phyloP scores from a whole-genome alignment of 495 filamentous ascomycete genomes.

The Annulohypoxylon bovei region DNA sequence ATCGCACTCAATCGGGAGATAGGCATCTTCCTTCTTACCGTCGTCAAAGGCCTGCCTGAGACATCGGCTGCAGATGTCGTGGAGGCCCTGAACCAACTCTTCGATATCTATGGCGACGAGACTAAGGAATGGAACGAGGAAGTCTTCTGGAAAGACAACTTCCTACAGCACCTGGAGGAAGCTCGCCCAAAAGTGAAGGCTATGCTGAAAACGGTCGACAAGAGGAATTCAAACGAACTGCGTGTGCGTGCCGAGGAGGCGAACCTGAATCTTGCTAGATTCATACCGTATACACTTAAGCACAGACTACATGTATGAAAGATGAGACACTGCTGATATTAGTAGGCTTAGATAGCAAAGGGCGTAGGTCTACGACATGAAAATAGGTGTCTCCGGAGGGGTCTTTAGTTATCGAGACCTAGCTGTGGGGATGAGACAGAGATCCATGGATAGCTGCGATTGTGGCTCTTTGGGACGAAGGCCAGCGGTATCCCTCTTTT shows the following conservation, averaged over 20 bases:
- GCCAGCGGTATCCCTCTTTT: not conserved
- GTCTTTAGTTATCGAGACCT: not conserved
- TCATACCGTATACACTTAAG: slow-evolving; percentile 69
- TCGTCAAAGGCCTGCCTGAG: slow-evolving; percentile 56
- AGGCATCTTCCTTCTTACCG: slow-evolving; percentile 66
- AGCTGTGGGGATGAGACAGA: not conserved
- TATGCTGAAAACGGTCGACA: slow-evolving; percentile 66
- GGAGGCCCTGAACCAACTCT: slow-evolving; percentile 68
- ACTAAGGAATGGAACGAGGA: slow-evolving; percentile 62
- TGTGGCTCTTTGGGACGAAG: not conserved
- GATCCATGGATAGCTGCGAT: not conserved
- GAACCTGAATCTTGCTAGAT: slow-evolving; percentile 63
- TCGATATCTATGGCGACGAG: slow-evolving; percentile 70
- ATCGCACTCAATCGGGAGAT: slow-evolving; percentile 63
- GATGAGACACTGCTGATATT: not conserved
- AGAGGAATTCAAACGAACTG: slow-evolving; percentile 61
- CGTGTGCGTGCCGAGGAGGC: slow-evolving; percentile 66
- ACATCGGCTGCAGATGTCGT: slow-evolving; percentile 61
- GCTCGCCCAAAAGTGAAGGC: slow-evolving; percentile 59
- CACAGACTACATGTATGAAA: slow-evolving; percentile 45
- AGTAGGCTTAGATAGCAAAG: not conserved
- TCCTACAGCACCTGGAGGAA: slow-evolving; percentile 65
- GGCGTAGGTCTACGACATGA: slow-evolving; percentile 18
- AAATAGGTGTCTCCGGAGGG: not conserved
- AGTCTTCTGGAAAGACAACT: slow-evolving; percentile 69